Percentiles rank a stretch among this genome's conserved stretches.
Conservation (phyloP, 768 basidiomycete genomes). For the Hygrocybe punicea region DNA sequence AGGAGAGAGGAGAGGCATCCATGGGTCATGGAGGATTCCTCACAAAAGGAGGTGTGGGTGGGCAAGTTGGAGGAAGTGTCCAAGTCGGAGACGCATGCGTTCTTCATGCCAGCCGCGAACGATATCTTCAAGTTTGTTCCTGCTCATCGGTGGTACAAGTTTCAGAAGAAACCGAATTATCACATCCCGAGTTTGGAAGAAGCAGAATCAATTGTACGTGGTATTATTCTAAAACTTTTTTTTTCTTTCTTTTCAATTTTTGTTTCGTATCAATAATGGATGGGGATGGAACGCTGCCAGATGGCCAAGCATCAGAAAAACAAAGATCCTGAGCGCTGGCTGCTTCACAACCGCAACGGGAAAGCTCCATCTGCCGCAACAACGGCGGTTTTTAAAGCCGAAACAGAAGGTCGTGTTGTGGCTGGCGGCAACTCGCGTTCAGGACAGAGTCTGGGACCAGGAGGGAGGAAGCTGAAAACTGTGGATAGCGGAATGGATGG, state of each 20-base stretch:
- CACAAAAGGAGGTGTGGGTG: conserved; percentile 69
- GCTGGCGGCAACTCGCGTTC: conserved; percentile 47
- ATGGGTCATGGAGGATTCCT: conserved; percentile 86
- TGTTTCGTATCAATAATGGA: no score
- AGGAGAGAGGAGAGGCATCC: conserved; percentile 84
- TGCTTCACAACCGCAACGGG: conserved; percentile 55
- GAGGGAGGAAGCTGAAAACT: conserved; percentile 60
- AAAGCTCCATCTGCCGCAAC: conserved; percentile 59
- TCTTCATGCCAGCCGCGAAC: conserved; percentile 81
- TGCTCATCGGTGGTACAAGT: conserved; percentile 88
- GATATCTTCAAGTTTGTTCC: conserved; percentile 87
- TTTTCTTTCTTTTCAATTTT: no score
- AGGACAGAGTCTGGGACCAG: conserved; percentile 62
- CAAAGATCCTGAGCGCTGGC: conserved; percentile 71
- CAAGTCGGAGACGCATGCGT: conserved; percentile 68
- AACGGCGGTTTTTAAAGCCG: conserved; percentile 65
- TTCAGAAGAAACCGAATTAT: conserved; percentile 80
- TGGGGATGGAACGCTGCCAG: conserved; percentile 11
- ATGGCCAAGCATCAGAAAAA: conserved; percentile 54
- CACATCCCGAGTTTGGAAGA: conserved; percentile 65
- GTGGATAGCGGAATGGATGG: conserved; percentile 65
- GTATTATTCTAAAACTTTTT: conserved; percentile 12
- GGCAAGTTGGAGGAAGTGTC: conserved; percentile 77
- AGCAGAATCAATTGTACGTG: conserved; percentile 42
- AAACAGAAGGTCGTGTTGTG: conserved; percentile 47